Evolutionary conservation across 345 rosid genomes (phyloP).

Genomic region (Gossypium arboreum): DNA sequence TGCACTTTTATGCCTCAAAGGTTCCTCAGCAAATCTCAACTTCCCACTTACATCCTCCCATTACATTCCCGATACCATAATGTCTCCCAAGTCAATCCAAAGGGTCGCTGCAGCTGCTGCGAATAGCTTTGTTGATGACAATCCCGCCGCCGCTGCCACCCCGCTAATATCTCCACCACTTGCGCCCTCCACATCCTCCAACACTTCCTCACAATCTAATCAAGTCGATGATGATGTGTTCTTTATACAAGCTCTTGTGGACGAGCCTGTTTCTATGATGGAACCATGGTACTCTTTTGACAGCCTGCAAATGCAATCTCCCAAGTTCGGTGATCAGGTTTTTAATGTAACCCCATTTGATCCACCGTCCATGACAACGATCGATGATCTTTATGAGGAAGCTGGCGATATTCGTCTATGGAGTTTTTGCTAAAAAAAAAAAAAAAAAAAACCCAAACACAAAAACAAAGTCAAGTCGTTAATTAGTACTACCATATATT

Average conservation of each 20-base stretch:
- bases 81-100: constrained; percentile 95
- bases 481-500: too few relatives aligned
- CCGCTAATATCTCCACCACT: constrained; percentile 18
- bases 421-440: constrained; percentile 50
- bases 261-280: constrained; percentile 32
- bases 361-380: constrained; percentile 22
- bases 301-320: constrained; percentile 37
- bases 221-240: constrained; percentile 43
- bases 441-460: not conserved
- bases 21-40: constrained; percentile 77
- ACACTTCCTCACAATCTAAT: constrained; percentile 43
- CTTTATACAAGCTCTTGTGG: constrained; percentile 31
- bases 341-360: constrained; percentile 37
- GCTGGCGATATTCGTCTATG: constrained; percentile 64
- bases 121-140: constrained; percentile 18
- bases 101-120: constrained; percentile 72
- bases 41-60: constrained; percentile 50
- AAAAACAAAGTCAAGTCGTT: not conserved
- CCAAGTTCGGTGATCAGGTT: constrained; percentile 55
- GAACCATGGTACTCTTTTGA: constrained; percentile 59
- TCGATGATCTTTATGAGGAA: constrained; percentile 63
- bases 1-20: constrained; percentile 90
- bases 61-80: constrained; percentile 36
- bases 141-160: constrained; percentile 17
- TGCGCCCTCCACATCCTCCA: constrained; percentile 34